These are phyloP conservation scores for Chytridium lagenaria DNA, from an alignment of 371 early-diverging fungal species.

Conservation along the genomic window DNA sequence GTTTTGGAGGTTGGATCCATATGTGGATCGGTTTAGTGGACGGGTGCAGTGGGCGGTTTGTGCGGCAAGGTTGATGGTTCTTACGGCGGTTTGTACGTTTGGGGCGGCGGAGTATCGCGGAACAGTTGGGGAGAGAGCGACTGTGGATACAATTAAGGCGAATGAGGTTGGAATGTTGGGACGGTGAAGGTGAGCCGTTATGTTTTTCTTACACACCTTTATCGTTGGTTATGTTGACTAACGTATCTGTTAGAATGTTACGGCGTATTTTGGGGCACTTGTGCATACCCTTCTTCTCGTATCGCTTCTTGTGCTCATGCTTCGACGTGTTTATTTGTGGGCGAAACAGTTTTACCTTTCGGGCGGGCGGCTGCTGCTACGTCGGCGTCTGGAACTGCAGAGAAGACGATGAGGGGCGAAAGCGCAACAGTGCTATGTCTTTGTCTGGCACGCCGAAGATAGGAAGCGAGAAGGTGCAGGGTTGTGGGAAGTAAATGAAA, in stretches of 20 bases:
- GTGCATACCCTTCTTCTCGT: constrained; percentile 17
- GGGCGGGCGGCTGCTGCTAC: too few relatives aligned
- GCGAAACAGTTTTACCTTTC: constrained; percentile 5
- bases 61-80: constrained; percentile 13
- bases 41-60: constrained; percentile 17
- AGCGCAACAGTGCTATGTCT: too few relatives aligned
- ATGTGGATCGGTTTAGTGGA: constrained; percentile 7
- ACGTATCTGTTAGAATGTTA: constrained; percentile 16
- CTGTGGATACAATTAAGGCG: background rate
- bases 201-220: too few relatives aligned
- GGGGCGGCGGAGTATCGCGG: constrained; percentile 17
- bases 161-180: background rate
- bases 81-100: constrained; percentile 14
- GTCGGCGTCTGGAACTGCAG: too few relatives aligned
- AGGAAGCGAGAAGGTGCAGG: too few relatives aligned
- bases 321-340: constrained; percentile 15
- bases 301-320: constrained; percentile 1
- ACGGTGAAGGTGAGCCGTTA: constrained; percentile 6
- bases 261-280: constrained; percentile 21
- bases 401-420: too few relatives aligned
- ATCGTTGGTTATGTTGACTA: too few relatives aligned
- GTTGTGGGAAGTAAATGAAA: too few relatives aligned
- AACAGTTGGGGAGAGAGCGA: background rate
- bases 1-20: constrained; percentile 1
- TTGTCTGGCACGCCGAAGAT: too few relatives aligned